These are phyloP conservation scores for Stenocarpella maydis DNA, from an alignment of 2,329 filamentous ascomycete genomes.

Conservation along the genomic window DNA sequence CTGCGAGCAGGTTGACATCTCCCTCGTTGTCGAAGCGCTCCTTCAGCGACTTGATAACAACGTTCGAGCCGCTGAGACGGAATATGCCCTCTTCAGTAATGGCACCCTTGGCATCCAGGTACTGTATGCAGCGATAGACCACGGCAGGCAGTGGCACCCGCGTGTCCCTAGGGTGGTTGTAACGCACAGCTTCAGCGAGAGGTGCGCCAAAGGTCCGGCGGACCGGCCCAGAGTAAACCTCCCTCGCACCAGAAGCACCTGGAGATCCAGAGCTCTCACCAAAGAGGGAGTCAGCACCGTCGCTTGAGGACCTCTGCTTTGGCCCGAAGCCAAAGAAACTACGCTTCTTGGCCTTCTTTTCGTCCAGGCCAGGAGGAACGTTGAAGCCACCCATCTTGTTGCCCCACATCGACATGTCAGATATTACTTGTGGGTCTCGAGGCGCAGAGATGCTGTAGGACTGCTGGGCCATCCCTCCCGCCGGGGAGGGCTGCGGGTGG, in stretches of 20 bases:
- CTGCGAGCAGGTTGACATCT: constrained; percentile 85
- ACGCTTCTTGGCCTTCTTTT: constrained; percentile 84
- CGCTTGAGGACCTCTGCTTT: constrained; percentile 65
- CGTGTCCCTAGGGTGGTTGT: constrained; percentile 76
- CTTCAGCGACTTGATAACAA: constrained; percentile 88
- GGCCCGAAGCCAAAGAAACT: constrained; percentile 76
- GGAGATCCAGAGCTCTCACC: constrained; percentile 56
- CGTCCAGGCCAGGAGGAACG: constrained; percentile 64
- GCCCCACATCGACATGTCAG: constrained; percentile 86
- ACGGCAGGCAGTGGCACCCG: constrained; percentile 86
- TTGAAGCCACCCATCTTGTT: constrained; percentile 67
- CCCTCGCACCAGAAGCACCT: constrained; percentile 47
- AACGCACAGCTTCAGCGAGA: constrained; percentile 85
- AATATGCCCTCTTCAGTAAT: constrained; percentile 93
- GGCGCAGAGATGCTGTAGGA: constrained; percentile 79
- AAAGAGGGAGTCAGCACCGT: constrained; percentile 65
- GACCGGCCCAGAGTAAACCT: constrained; percentile 60
- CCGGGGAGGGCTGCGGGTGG: constrained; percentile 41
- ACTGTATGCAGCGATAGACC: constrained; percentile 94
- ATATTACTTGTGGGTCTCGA: constrained; percentile 83
- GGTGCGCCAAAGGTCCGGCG: constrained; percentile 85
- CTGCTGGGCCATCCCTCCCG: constrained; percentile 48
- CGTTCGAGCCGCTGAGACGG: constrained; percentile 93
- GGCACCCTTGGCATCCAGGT: constrained; percentile 83
- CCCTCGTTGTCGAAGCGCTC: constrained; percentile 95